A percentile compares a stretch with the other conserved stretches of the same genome.
Evolutionary conservation across 169 alveolate genomes (phyloP).

Genomic region (Miamiensis avidus): DNA sequence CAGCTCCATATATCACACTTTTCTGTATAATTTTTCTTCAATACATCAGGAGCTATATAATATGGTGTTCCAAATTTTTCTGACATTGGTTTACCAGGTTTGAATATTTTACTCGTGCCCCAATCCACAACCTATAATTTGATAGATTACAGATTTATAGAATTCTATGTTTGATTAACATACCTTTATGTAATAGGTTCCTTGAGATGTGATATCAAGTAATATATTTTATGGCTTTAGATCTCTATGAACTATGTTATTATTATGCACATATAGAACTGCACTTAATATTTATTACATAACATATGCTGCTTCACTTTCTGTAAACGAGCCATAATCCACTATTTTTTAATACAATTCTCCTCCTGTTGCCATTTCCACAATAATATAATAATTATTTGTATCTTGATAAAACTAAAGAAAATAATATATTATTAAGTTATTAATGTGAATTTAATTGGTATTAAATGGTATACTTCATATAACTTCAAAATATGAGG

Average conservation of each 20-base stretch:
- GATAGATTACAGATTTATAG: neutral
- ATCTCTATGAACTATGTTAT: conserved; percentile 77
- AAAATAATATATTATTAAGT: no score
- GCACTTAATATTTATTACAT: conserved; percentile 74
- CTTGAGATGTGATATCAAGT: conserved; percentile 51
- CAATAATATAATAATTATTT: conserved; percentile 46
- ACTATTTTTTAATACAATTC: conserved; percentile 87
- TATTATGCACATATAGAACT: conserved; percentile 56
- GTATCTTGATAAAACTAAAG: conserved; percentile 35
- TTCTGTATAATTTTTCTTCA: conserved; percentile 53
- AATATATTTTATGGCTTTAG: conserved; percentile 84
- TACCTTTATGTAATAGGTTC: conserved; percentile 45
- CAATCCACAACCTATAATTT: conserved; percentile 34
- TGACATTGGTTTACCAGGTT: conserved; percentile 19
- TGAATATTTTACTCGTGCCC: conserved; percentile 48
- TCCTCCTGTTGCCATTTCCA: conserved; percentile 90
- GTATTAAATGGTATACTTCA: conserved; percentile 10
- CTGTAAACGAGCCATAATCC: conserved; percentile 84
- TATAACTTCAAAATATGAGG: conserved; percentile 60
- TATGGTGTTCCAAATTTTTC: conserved; percentile 86
- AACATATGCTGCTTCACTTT: conserved; percentile 81
- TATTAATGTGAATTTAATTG: neutral
- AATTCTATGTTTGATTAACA: neutral
- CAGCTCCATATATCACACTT: conserved; percentile 71
- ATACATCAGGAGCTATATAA: conserved; percentile 79